These are phyloP conservation scores for Murraya koenigii DNA, from an alignment of 345 rosid species.

Conservation along the genomic window DNA sequence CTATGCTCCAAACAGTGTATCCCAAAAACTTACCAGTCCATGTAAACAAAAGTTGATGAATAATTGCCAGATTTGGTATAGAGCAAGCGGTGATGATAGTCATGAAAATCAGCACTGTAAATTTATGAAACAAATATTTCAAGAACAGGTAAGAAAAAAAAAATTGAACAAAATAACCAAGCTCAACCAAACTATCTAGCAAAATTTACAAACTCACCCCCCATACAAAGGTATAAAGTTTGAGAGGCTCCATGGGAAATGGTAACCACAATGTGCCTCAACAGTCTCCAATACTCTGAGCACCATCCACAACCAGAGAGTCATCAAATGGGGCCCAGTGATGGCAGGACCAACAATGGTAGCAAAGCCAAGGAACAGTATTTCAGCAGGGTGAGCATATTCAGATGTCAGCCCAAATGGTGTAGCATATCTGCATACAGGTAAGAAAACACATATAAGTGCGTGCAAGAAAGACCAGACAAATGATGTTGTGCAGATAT, in stretches of 20 bases:
- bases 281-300: constrained; percentile 94
- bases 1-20: background rate
- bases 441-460: constrained; percentile 9
- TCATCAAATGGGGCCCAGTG: constrained; percentile 91
- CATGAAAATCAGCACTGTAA: constrained; percentile 95
- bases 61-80: constrained; percentile 98
- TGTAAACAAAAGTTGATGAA: constrained; percentile 86
- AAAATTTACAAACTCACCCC: constrained; percentile 58
- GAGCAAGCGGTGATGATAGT: constrained; percentile 92
- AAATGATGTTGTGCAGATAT: background rate
- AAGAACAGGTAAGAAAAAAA: constrained; percentile 11
- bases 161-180: background rate
- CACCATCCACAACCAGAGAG: constrained; percentile 94
- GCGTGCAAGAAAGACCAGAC: background rate
- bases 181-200: background rate
- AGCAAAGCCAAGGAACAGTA: constrained; percentile 91
- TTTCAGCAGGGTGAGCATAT: constrained; percentile 97
- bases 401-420: constrained; percentile 97
- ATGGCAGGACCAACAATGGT: constrained; percentile 93
- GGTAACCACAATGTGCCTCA: constrained; percentile 98
- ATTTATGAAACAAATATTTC: constrained; percentile 5
- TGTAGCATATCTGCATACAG: constrained; percentile 75
- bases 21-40: constrained; percentile 79
- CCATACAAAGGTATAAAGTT: constrained; percentile 92
- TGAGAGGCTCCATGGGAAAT: constrained; percentile 97